A percentile compares a stretch with the other conserved stretches of the same genome.
These are phyloP conservation scores for Cladosporium colombiae DNA, from an alignment of 2,329 filamentous ascomycete genomes.

Conservation along the genomic window DNA sequence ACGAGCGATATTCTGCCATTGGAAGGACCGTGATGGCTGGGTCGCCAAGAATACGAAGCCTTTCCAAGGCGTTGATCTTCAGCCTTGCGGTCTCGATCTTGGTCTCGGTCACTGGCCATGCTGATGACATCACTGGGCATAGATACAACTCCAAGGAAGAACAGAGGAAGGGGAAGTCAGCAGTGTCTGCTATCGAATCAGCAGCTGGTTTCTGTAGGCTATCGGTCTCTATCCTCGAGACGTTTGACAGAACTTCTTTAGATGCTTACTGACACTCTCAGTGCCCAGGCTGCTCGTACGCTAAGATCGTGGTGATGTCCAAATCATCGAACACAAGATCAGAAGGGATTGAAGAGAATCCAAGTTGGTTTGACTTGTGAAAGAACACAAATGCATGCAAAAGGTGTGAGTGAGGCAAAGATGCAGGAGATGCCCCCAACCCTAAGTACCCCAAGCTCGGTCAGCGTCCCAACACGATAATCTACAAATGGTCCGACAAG, in stretches of 20 bases:
- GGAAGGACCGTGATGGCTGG: background rate
- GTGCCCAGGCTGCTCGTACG: background rate
- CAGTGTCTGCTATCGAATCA: no score
- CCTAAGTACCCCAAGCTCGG: background rate
- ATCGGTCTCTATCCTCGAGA: no score
- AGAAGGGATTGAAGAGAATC: background rate
- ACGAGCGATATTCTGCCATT: background rate
- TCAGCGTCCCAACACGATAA: background rate
- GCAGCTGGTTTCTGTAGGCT: background rate
- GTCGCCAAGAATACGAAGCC: constrained; percentile 11
- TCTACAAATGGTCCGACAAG: background rate
- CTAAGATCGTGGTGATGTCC: background rate
- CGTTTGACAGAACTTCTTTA: background rate
- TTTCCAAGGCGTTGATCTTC: background rate
- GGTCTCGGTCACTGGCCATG: background rate
- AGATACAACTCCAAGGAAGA: no score
- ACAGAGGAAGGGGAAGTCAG: no score
- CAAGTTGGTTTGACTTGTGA: background rate
- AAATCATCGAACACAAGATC: background rate
- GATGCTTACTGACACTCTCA: background rate
- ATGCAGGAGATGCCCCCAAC: background rate
- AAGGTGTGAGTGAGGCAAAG: no score
- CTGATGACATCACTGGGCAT: background rate
- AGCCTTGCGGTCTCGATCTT: background rate
- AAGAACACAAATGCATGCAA: background rate